Evolutionary conservation across 768 basidiomycete species (phyloP).

Genomic region (Tricholoma flavovirens): DNA sequence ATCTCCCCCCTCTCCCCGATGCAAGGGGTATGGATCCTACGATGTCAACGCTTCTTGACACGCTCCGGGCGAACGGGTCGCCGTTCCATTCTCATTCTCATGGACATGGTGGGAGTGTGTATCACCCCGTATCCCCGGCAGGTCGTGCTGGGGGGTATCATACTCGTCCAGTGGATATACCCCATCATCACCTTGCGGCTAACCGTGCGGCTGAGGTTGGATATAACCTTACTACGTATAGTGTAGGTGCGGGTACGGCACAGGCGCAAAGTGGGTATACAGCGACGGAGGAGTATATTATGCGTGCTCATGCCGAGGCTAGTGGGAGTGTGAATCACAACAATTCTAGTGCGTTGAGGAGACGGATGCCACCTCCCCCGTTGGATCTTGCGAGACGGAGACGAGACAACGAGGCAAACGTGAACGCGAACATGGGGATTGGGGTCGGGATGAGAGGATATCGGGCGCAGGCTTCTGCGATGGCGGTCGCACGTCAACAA

Average conservation of each 20-base stretch:
- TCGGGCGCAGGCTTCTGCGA: conserved; percentile 33
- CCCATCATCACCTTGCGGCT: background rate
- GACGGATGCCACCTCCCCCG: conserved; percentile 22
- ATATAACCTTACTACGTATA: background rate
- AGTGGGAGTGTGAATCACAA: background rate
- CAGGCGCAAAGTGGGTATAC: conserved; percentile 56
- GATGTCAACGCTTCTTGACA: conserved; percentile 33
- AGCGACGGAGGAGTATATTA: conserved; percentile 60
- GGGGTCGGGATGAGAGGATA: conserved; percentile 37
- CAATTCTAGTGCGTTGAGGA: conserved; percentile 1
- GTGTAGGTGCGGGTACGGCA: background rate
- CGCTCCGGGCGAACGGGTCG: conserved; percentile 19
- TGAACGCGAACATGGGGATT: conserved; percentile 19
- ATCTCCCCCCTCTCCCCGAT: conserved; percentile 13
- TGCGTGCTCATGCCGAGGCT: conserved; percentile 45
- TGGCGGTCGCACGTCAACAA: conserved; percentile 21
- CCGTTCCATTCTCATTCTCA: conserved; percentile 5
- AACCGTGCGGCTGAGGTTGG: background rate
- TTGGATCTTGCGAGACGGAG: conserved; percentile 26
- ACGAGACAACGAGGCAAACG: conserved; percentile 12
- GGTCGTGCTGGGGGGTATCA: background rate
- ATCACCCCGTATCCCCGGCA: background rate
- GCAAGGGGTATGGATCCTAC: conserved; percentile 26
- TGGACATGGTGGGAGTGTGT: conserved; percentile 4
- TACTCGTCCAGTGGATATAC: background rate